Evolutionary conservation across 495 filamentous ascomycete species (phyloP), one percentile per base, ranked within the genome.

Genomic region (Xylona heveae): DNA sequence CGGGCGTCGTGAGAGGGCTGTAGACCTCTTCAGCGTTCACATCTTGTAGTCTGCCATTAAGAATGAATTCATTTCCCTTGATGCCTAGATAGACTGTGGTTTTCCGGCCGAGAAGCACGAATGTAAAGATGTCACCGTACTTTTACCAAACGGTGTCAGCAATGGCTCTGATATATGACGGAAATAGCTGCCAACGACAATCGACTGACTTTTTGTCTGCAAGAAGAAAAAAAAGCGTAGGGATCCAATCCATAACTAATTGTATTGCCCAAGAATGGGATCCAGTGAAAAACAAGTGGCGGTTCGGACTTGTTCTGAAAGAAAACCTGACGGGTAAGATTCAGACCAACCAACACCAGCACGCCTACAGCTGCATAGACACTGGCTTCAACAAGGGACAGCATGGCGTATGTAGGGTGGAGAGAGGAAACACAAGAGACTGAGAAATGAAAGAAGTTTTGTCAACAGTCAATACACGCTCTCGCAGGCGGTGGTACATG

Each of bases 1-100:
- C 77, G 2, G 80, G 80, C 4, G 75, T 84, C 4, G 80, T 90
- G 28, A 90, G 59, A 27, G 74, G 70, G 19, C 66, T 66, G 51
- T 88, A 88, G 41, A 83, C 67, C 22, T 85, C 78, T 49, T 88
- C 79, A 8, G 79, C 78, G 45, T 66, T 73, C 27, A 85, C 69
- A 47, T 85, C 78, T 44, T 68, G 71, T 28, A 78, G 59, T 47
- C 83, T 88, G 41, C 74, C 79, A 49, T 88, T 84, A 29, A 88
- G 61, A 45, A 88, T 78, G 43, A 88, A 85, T 18, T 84, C 74
- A 46, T 84, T 90, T 36, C 80, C 80, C 37, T 74, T 57, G n/a
- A 66, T 55, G 1, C 80, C 80, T 28, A 90, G 55, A 38, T 65
- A 78, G 6, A 78, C 78, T 3, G 78, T 82, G 13, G 67, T 79